These are phyloP conservation scores for Beauveria pseudobassiana DNA, from an alignment of 2,329 filamentous ascomycete genomes.

Conservation along the genomic window DNA sequence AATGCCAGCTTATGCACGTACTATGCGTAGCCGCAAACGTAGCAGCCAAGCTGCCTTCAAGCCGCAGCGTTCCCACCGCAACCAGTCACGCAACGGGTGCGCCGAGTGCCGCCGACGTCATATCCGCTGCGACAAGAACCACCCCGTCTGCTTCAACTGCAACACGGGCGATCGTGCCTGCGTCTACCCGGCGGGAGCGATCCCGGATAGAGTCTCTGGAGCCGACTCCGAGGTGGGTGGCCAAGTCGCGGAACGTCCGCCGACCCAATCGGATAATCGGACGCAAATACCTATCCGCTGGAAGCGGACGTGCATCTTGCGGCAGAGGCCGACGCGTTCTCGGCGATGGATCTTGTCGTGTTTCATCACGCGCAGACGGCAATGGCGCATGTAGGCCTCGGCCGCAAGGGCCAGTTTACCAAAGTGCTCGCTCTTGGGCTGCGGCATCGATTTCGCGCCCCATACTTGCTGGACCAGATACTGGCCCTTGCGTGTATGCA, in stretches of 20 bases:
- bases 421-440: neutral
- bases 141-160: conserved; percentile 24
- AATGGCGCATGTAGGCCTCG: neutral
- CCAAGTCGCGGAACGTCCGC: too few relatives aligned
- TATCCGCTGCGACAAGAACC: conserved; percentile 25
- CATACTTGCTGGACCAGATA: conserved; percentile 30
- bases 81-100: conserved; percentile 22
- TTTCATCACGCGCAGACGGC: conserved; percentile 4
- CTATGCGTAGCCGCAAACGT: neutral
- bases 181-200: conserved; percentile 15
- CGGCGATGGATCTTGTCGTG: neutral
- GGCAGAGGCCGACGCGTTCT: neutral
- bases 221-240: neutral
- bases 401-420: neutral
- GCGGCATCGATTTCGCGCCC: conserved; percentile 15
- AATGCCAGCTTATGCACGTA: neutral
- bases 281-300: neutral
- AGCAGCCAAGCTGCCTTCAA: neutral
- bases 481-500: conserved; percentile 24
- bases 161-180: conserved; percentile 18
- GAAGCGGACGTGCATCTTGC: neutral
- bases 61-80: conserved; percentile 15
- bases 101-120: conserved; percentile 21
- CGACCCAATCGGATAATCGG: neutral
- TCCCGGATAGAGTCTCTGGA: neutral